Base-by-base conservation (phyloP, 345 rosid genomes). In the Schrenkiella parvula region DNA sequence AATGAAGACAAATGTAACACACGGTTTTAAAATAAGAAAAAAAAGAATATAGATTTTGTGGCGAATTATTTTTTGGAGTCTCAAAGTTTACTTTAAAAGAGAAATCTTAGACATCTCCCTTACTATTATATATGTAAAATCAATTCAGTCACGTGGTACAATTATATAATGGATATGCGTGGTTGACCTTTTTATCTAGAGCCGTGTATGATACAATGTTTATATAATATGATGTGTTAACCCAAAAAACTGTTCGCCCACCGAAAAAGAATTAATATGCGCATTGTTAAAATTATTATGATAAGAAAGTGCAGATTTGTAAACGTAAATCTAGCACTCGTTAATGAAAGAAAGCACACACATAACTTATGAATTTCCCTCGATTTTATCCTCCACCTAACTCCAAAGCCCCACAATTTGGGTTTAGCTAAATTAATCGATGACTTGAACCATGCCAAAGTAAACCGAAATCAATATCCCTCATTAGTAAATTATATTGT, bases 71-170 rank as follows among this genome's bases (percentile, higher is more conserved):
- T 65, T 52, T 32, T 31, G n/a, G n/a, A n/a, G n/a, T n/a, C n/a
- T n/a, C n/a, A n/a, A n/a, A n/a, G n/a, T n/a, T n/a, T n/a, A n/a
- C n/a, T n/a, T n/a, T n/a, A n/a, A 31, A 32, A 66, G 47, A 50
- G 1, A 51, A 53, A 39, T 53, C 1, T 6, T 41, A 7, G 28
- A 25, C 21, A 11, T 53, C 8, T 43, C 11, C 22, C 19, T 38
- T 58, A 37, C 31, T 46, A 47, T 47, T 15, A 18, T 70, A 6
- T 42, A 14, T 37, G 75, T 38, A 60, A 71, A 5, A 41, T 62
- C 31, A 41, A 41, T 62, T 62, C 13, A 62, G 41, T 62, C 63
- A 62, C 69, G 54, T 62, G 75, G 61, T 39, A 58, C 26, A 70
- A 61, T 54, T 52, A 51, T 52, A 41, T 26, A 38, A 5, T 18